Base-by-base conservation (phyloP, 2,329 filamentous ascomycete species). In the Sporothrix variecibatus region DNA sequence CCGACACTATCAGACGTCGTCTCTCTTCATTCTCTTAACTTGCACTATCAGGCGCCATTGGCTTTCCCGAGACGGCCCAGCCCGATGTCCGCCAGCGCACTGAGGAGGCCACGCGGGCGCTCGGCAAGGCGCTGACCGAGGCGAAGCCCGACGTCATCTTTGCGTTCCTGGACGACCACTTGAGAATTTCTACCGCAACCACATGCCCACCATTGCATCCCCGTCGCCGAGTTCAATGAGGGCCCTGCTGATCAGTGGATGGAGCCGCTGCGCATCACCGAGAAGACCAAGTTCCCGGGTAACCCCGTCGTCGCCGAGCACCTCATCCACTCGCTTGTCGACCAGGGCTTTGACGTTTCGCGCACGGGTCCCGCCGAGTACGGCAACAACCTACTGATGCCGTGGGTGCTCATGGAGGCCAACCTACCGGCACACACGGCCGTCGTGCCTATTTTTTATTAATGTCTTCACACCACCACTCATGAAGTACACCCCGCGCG, bases 401-500 rank as follows among this genome's bases (percentile, higher is more conserved):
- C 75, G 12, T 76, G 75, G 75, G 74, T 75, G 23, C 70, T 76
- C 11, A 75, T 76, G 75, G 72, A 75, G 73, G 62, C 73, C 26
- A 46, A 76, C 38, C 69, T 76, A 49, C 75, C 75, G 3, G 51
- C 72, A 20, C 53, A 70, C 56, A 53, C 58, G 20, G 68, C 75
- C 31, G 60, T 76, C 23, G 58, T 76, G 11, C 75, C 75, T 3
- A 75, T 76, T 34, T 34, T 76, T 72, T 40, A 53, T 76, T 64
- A 76, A 76, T 58, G 75, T 76, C n/a, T 76, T 76, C 65, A 75
- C 75, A 20, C 73, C 75, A 38, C 75, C 75, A 11, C 73, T 76
- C n/a, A 76, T 75, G 17, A 76, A 76, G 60, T 81, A 80, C 76
- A 76, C 73, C 26, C 26, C 78, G 79, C 9, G 80, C 80, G 2